Conservation (phyloP, 2,329 filamentous ascomycete genomes). For the Cordyceps cicadae region DNA sequence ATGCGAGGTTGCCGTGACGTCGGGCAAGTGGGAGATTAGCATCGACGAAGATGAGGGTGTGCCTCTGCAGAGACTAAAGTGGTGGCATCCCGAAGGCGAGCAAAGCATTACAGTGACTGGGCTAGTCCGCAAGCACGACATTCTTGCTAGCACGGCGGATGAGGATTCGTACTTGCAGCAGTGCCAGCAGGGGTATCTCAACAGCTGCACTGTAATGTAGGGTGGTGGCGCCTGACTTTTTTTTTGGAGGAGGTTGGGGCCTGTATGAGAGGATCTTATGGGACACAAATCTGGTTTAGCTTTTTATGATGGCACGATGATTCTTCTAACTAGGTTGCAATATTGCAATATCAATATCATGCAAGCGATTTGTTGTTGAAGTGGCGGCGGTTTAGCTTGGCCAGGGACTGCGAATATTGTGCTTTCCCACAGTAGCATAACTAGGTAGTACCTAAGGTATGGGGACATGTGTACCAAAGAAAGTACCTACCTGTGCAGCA, state of each 20-base stretch:
- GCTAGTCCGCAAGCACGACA: slow-evolving; percentile 55
- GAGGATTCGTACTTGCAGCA: slow-evolving; percentile 74
- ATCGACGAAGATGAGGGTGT: slow-evolving; percentile 61
- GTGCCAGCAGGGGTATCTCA: slow-evolving; percentile 41
- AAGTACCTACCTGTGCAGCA: neutral
- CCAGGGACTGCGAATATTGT: neutral
- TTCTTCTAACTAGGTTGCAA: neutral
- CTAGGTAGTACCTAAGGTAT: too few relatives aligned
- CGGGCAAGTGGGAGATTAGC: slow-evolving; percentile 84
- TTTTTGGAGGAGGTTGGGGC: neutral
- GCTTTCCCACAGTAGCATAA: neutral
- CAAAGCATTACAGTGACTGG: slow-evolving; percentile 74
- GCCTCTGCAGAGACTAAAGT: slow-evolving; percentile 67
- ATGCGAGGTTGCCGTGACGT: slow-evolving; percentile 65
- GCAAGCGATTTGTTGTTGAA: neutral
- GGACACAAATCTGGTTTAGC: neutral
- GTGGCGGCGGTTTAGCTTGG: neutral
- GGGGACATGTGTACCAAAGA: neutral
- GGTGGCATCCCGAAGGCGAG: slow-evolving; percentile 87
- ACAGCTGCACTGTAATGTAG: slow-evolving; percentile 47
- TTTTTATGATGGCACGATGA: neutral
- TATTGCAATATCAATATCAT: neutral
- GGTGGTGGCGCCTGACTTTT: slow-evolving; percentile 10
- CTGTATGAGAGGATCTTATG: neutral
- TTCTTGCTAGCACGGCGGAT: slow-evolving; percentile 51